A percentile compares a stretch with the other conserved stretches of the same genome.
These are phyloP conservation scores for Arabis alpina DNA, from an alignment of 345 rosid species.

Conservation along the genomic window DNA sequence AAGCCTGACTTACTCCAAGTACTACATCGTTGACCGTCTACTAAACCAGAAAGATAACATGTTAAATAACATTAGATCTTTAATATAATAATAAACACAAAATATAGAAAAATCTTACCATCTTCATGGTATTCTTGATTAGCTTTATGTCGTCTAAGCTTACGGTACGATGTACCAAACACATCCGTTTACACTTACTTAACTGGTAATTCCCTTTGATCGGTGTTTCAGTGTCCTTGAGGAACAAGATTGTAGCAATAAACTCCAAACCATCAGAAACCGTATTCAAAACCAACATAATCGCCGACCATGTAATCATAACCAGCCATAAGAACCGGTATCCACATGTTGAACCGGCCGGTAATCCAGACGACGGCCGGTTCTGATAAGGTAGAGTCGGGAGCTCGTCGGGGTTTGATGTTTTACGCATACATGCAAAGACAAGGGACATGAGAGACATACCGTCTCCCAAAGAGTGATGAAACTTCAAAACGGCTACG, in stretches of 20 bases:
- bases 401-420: constrained; percentile 58
- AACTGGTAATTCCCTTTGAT: constrained; percentile 46
- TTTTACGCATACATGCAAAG: constrained; percentile 58
- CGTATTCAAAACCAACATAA: constrained; percentile 56
- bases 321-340: constrained; percentile 48
- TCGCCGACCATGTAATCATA: constrained; percentile 47
- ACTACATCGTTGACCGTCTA: constrained; percentile 82
- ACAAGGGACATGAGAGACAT: constrained; percentile 66
- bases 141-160: constrained; percentile 66
- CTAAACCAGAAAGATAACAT: neutral
- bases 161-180: constrained; percentile 53
- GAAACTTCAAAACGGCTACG: constrained; percentile 48
- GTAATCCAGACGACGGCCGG: neutral
- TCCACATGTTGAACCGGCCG: constrained; percentile 19
- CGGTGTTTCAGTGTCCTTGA: constrained; percentile 61
- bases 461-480: constrained; percentile 73
- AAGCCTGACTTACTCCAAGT: constrained; percentile 67
- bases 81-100: neutral
- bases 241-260: constrained; percentile 47
- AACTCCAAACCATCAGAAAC: constrained; percentile 52
- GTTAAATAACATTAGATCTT: neutral
- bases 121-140: constrained; percentile 39
- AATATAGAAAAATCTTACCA: constrained; percentile 39
- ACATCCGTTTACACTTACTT: constrained; percentile 29
- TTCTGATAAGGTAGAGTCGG: constrained; percentile 60